Percentiles rank a stretch among this genome's conserved stretches.
phyloP scores from a whole-genome alignment of 164 flowering plant genomes.

The Berberis vulgaris region DNA sequence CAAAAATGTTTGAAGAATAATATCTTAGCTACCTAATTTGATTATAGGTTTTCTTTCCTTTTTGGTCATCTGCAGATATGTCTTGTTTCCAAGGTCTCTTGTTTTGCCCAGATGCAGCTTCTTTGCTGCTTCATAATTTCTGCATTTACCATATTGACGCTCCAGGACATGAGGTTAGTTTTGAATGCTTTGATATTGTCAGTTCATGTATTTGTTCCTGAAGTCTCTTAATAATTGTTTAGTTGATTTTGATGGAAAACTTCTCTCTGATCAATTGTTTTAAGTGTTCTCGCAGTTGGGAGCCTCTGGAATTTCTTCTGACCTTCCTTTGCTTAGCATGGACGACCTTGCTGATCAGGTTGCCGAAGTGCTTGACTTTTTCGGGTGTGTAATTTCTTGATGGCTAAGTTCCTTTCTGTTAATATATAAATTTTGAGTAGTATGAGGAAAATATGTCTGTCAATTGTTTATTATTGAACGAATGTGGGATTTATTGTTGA shows the following conservation, averaged over 20 bases:
- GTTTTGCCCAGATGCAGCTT: slow-evolving; percentile 57
- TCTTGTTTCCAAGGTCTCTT: slow-evolving; percentile 68
- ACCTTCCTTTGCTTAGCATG: slow-evolving; percentile 33
- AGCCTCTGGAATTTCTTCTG: slow-evolving; percentile 43
- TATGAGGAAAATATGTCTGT: too few species aligned
- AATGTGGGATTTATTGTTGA: too few species aligned
- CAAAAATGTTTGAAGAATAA: too few species aligned
- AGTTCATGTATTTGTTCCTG: neutral
- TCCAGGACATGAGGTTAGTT: slow-evolving; percentile 64
- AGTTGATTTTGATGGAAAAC: slow-evolving; percentile 10
- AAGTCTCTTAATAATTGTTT: neutral
- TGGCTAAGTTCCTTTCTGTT: too few species aligned
- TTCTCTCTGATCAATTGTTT: slow-evolving; percentile 8
- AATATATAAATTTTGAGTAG: too few species aligned
- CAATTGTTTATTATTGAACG: too few species aligned
- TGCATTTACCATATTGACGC: slow-evolving; percentile 69
- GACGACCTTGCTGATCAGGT: slow-evolving; percentile 29
- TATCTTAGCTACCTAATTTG: neutral
- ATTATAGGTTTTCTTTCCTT: slow-evolving; percentile 5
- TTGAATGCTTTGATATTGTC: neutral
- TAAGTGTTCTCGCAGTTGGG: slow-evolving; percentile 55
- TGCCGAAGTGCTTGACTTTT: slow-evolving; percentile 54
- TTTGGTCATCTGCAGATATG: neutral
- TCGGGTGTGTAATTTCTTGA: slow-evolving; percentile 31
- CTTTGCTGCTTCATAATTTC: slow-evolving; percentile 59